Base-by-base conservation (phyloP, 2,329 filamentous ascomycete species). In the Aspergillus pseudonomiae region DNA sequence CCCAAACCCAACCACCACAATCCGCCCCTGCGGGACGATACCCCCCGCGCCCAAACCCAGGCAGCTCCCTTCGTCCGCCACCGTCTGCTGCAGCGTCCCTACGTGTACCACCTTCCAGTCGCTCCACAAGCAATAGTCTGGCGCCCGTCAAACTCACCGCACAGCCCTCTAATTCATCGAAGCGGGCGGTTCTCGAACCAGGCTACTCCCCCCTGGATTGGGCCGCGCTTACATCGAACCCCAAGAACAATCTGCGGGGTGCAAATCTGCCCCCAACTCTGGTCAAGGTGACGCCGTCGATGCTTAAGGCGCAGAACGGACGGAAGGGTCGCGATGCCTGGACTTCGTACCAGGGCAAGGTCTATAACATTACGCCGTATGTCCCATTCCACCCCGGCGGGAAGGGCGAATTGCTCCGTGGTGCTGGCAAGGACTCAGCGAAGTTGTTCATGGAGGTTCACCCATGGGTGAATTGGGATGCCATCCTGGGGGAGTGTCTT, bases 171-270 rank as follows among this genome's bases (percentile, higher is more conserved):
- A 77, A 91, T 58, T 65, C 76, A 16, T 75, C 70, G 3, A 57
- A 68, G 48, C 39, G 67, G 46, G 65, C 65, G 5, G 84, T 90
- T 10, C 87, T 99, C 5, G 86, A 89, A n/a, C 95, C 95, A 0
- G 94, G 95, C 36, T 94, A 94, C 82, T 97, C 93, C 2, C 94
- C 95, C 0, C 88, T 99, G 14, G 95, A 99, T 85, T 99, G 95
- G 95, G 95, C 95, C 14, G 88, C 90, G 6, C 86, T 97, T 1
- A 86, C 88, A 1, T 83, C 84, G 24, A 80, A 84, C 55, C 88
- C 89, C 12, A 80, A 80, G 34, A 82, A 86, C 34, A 89, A 93
- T 66, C 86, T 93, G 30, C 89, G 91, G n/a, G 87, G 87, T 45
- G 74, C 73, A 58, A 75, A 78, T 57, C 68, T 81, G 14, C 79